These are phyloP conservation scores for Zymoseptoria ardabiliae DNA, from an alignment of 2,329 filamentous ascomycete species.

Conservation along the genomic window DNA sequence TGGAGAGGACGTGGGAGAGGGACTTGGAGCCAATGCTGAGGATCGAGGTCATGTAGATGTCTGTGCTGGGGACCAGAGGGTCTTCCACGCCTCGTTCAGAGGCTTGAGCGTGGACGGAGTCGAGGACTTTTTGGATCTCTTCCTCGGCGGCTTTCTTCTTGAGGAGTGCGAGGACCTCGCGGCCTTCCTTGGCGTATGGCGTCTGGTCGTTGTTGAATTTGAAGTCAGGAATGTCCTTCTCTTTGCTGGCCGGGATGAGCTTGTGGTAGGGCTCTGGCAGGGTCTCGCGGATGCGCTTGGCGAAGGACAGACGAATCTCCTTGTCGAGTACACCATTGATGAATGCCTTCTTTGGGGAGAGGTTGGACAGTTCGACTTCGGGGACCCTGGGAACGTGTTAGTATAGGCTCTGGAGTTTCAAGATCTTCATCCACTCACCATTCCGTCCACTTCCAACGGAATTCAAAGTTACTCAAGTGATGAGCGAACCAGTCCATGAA, in stretches of 20 bases:
- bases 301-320: conserved; percentile 92
- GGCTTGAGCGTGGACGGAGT: conserved; percentile 74
- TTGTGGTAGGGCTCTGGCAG: conserved; percentile 74
- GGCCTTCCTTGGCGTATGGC: conserved; percentile 78
- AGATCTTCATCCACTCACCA: conserved; percentile 51
- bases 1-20: conserved; percentile 88
- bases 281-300: conserved; percentile 90
- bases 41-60: conserved; percentile 88
- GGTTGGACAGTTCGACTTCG: conserved; percentile 66
- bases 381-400: conserved; percentile 50
- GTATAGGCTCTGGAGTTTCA: not conserved
- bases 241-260: conserved; percentile 77
- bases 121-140: conserved; percentile 74
- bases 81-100: conserved; percentile 60
- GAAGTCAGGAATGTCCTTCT: conserved; percentile 92
- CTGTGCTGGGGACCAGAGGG: conserved; percentile 76
- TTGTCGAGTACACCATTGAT: conserved; percentile 87
- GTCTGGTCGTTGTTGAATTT: conserved; percentile 72
- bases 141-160: conserved; percentile 78
- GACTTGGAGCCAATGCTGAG: conserved; percentile 93
- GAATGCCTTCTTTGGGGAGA: conserved; percentile 88
- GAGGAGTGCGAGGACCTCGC: conserved; percentile 69
- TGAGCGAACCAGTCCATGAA: conserved; percentile 98
- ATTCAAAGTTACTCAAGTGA: conserved; percentile 97
- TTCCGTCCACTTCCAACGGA: conserved; percentile 98